Conservation (phyloP, 106 monocot genomes). For the Platanthera guangdongensis region DNA sequence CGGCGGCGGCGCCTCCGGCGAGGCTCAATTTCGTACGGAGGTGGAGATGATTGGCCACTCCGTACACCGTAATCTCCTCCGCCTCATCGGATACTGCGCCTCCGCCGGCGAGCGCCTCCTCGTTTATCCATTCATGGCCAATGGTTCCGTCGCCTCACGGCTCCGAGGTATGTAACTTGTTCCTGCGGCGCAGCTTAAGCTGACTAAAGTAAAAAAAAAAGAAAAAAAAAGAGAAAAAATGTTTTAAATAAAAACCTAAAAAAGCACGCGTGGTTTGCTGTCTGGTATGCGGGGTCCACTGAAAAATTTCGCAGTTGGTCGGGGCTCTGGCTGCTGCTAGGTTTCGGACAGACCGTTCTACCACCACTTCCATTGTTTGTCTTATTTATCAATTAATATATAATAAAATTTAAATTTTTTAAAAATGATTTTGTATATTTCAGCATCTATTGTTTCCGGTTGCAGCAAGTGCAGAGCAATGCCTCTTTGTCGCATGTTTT, state of each 20-base stretch:
- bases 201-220: neutral
- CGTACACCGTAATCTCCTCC: slow-evolving; percentile 81
- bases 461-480: no score
- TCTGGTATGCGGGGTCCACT: neutral
- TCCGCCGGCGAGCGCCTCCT: slow-evolving; percentile 62
- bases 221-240: neutral
- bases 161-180: slow-evolving; percentile 47
- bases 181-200: neutral
- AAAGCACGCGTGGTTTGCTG: neutral
- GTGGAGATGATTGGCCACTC: slow-evolving; percentile 96
- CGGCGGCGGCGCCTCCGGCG: slow-evolving; percentile 47
- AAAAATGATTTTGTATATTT: no score
- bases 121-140: slow-evolving; percentile 90
- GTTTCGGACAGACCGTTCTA: neutral
- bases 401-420: no score
- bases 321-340: neutral
- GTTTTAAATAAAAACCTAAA: no score
- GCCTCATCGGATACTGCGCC: slow-evolving; percentile 81
- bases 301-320: neutral
- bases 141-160: slow-evolving; percentile 79
- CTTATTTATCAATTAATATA: no score
- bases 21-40: slow-evolving; percentile 87
- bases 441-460: no score
- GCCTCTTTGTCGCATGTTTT: no score
- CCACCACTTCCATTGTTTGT: neutral